Evolutionary conservation across 2,329 filamentous ascomycete species (phyloP).

Genomic region (Fusarium circinatum): DNA sequence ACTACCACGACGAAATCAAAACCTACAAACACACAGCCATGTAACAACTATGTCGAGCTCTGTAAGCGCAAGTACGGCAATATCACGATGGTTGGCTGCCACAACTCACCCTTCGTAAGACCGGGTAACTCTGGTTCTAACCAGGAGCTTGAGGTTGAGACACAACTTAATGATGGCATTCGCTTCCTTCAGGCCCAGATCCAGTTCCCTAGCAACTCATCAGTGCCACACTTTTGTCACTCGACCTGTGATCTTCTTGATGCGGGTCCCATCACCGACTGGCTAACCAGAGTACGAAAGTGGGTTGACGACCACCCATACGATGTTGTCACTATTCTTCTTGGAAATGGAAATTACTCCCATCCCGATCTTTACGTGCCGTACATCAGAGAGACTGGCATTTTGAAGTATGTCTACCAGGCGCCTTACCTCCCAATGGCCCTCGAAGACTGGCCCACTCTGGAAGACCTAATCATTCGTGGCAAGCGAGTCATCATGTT

Average conservation of each 20-base stretch:
- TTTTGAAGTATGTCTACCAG: slow-evolving; percentile 77
- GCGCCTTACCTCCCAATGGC: slow-evolving; percentile 77
- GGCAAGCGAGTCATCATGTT: slow-evolving; percentile 81
- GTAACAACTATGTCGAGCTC: slow-evolving; percentile 82
- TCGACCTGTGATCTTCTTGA: slow-evolving; percentile 84
- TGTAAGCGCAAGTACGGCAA: slow-evolving; percentile 83
- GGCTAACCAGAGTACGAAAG: slow-evolving; percentile 72
- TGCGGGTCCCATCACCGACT: slow-evolving; percentile 79
- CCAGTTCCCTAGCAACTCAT: slow-evolving; percentile 63
- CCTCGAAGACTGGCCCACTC: slow-evolving; percentile 83
- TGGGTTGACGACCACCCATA: slow-evolving; percentile 85
- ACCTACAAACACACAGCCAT: slow-evolving; percentile 78
- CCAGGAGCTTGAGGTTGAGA: slow-evolving; percentile 73
- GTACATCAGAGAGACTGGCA: slow-evolving; percentile 76
- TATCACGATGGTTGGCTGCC: slow-evolving; percentile 79
- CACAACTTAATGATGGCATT: slow-evolving; percentile 82
- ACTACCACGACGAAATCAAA: slow-evolving; percentile 39
- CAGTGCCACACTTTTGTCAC: slow-evolving; percentile 80
- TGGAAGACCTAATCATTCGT: slow-evolving; percentile 77
- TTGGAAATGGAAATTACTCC: slow-evolving; percentile 86
- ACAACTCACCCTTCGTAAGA: slow-evolving; percentile 83
- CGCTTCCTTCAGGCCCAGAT: slow-evolving; percentile 73
- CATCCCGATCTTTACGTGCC: slow-evolving; percentile 69
- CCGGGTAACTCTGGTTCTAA: slow-evolving; percentile 79
- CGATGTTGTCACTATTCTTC: slow-evolving; percentile 87